phyloP scores from a whole-genome alignment of 768 basidiomycete genomes.

The Dacryopinax spathularia region DNA sequence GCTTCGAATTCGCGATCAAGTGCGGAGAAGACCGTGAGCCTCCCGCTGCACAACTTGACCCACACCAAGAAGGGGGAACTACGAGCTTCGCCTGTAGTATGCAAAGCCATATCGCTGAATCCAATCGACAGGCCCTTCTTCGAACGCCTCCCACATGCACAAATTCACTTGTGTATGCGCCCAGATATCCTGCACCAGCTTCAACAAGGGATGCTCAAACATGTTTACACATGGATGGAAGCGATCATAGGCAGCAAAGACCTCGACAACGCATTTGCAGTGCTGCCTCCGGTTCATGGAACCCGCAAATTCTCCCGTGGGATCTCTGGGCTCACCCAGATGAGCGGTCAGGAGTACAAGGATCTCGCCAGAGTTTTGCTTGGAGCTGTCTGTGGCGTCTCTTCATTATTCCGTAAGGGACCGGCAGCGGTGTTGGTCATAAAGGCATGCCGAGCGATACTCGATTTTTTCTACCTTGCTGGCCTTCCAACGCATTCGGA shows the following conservation, averaged over 20 bases:
- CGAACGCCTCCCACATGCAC: conserved; percentile 20
- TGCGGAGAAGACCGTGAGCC: background rate
- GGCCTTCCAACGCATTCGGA: conserved; percentile 25
- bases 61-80: background rate
- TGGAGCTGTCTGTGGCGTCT: conserved; percentile 7
- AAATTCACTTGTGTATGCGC: conserved; percentile 20
- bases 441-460: conserved; percentile 18
- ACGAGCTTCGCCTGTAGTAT: background rate
- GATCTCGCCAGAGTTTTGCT: background rate
- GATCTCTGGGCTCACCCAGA: conserved; percentile 6
- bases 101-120: background rate
- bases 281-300: background rate
- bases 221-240: background rate
- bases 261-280: background rate
- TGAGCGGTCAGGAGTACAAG: conserved; percentile 10
- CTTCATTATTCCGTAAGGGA: background rate
- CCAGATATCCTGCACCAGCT: conserved; percentile 36
- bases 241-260: background rate
- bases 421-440: conserved; percentile 1
- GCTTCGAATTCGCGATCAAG: background rate
- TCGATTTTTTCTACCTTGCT: conserved; percentile 30
- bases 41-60: background rate
- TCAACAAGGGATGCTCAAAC: conserved; percentile 35
- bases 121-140: conserved; percentile 16
- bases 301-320: conserved; percentile 4